Conservation (phyloP, 2,329 filamentous ascomycete genomes). For the Ophiostoma montium region DNA sequence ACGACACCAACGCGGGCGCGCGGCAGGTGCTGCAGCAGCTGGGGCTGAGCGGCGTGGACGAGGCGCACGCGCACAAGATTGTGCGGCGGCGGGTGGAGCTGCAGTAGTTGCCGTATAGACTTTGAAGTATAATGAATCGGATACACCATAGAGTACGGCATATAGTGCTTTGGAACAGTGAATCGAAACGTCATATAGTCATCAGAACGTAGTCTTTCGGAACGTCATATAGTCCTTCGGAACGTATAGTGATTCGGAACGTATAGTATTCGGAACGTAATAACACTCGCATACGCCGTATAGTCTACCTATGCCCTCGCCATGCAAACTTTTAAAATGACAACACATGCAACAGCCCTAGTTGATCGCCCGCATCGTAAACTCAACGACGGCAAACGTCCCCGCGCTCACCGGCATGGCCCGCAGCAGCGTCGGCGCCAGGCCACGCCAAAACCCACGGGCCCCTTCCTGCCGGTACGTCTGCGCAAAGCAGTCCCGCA, state of each 20-base stretch:
- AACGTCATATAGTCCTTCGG: too few relatives aligned
- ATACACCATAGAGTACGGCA: too few relatives aligned
- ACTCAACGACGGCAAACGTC: constrained; percentile 79
- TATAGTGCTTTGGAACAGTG: too few relatives aligned
- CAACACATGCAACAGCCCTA: constrained; percentile 14
- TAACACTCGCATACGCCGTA: too few relatives aligned
- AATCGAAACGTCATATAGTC: too few relatives aligned
- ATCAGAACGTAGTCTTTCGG: too few relatives aligned
- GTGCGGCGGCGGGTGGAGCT: constrained; percentile 53
- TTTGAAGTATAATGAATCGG: too few relatives aligned
- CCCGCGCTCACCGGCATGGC: constrained; percentile 96
- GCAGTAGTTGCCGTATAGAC: too few relatives aligned
- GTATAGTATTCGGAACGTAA: too few relatives aligned
- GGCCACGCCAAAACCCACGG: constrained; percentile 86
- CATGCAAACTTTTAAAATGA: too few relatives aligned
- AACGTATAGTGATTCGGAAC: too few relatives aligned
- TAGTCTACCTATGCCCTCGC: too few relatives aligned
- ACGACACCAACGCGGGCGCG: constrained; percentile 37
- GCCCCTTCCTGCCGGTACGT: constrained; percentile 65
- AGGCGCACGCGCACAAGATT: constrained; percentile 51
- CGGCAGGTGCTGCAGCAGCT: constrained; percentile 48
- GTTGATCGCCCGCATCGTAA: constrained; percentile 49
- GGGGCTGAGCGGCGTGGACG: constrained; percentile 44
- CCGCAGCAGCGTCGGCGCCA: constrained; percentile 78
- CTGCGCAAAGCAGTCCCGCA: constrained; percentile 81